These are phyloP conservation scores for Pestalotiopsis sp. DNA, from an alignment of 2,329 filamentous ascomycete genomes.

Conservation along the genomic window DNA sequence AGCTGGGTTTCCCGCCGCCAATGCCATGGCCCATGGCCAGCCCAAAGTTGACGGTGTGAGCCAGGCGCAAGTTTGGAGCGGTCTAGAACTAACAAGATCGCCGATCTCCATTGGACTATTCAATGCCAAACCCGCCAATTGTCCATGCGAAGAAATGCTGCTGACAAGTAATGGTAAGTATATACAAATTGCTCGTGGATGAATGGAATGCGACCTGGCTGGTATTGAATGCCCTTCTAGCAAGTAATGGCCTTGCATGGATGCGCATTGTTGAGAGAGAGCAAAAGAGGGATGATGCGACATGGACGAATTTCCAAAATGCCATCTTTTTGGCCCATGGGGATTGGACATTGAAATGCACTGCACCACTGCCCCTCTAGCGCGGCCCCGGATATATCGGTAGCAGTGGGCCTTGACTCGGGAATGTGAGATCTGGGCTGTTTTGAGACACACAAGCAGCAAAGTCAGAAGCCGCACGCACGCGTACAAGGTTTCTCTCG, in stretches of 20 bases:
- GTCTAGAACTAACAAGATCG: slow-evolving; percentile 1
- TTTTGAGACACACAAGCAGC: background rate
- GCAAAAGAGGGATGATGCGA: background rate
- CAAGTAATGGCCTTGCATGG: background rate
- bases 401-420: slow-evolving; percentile 1
- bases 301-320: background rate
- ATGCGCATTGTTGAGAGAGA: background rate
- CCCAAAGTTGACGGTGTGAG: background rate
- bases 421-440: slow-evolving; percentile 1
- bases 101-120: slow-evolving; percentile 8
- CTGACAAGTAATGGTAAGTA: background rate
- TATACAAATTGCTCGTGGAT: background rate
- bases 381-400: slow-evolving; percentile 3
- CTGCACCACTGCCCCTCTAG: background rate
- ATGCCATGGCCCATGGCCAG: background rate
- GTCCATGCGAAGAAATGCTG: background rate
- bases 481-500: background rate
- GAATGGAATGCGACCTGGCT: background rate
- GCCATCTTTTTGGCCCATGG: slow-evolving; percentile 4
- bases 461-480: background rate
- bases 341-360: background rate
- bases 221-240: background rate
- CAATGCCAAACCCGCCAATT: slow-evolving; percentile 6
- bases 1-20: slow-evolving; percentile 4
- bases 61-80: slow-evolving; percentile 1